Percentiles rank a stretch among this genome's conserved stretches.
Evolutionary conservation across 2,329 filamentous ascomycete genomes (phyloP).

Genomic region (Colletotrichum musae): DNA sequence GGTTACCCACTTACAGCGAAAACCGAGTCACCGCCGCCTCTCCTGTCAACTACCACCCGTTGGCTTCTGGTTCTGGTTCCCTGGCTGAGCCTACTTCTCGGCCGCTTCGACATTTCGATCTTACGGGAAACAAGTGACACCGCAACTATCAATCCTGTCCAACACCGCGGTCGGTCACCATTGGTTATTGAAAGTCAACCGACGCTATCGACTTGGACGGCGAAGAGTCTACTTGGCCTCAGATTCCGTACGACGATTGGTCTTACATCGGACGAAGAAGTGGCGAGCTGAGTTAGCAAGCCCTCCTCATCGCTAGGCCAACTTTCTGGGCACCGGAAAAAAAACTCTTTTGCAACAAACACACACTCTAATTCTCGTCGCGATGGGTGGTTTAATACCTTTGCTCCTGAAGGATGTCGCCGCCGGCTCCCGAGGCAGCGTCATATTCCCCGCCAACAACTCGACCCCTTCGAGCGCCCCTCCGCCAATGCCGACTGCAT

Average conservation of each 20-base stretch:
- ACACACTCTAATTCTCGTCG: conserved; percentile 19
- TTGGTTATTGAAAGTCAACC: conserved; percentile 5
- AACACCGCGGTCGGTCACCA: conserved; percentile 10
- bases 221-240: background rate
- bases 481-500: conserved; percentile 34
- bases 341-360: conserved; percentile 9
- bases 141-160: conserved; percentile 11
- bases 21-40: conserved; percentile 12
- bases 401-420: conserved; percentile 47
- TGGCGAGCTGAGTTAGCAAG: conserved; percentile 23
- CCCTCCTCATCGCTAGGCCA: conserved; percentile 14
- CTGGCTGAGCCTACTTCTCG: background rate
- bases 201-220: conserved; percentile 14
- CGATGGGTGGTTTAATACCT: conserved; percentile 51
- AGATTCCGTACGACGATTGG: conserved; percentile 17
- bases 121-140: conserved; percentile 10
- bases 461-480: conserved; percentile 18
- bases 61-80: background rate
- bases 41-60: conserved; percentile 1
- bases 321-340: background rate
- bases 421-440: conserved; percentile 40
- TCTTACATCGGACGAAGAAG: conserved; percentile 39
- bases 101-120: background rate
- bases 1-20: conserved; percentile 24
- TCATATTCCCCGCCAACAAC: conserved; percentile 42